Percentiles rank a stretch among this genome's conserved stretches.
These are phyloP conservation scores for Dendryphion nanum DNA, from an alignment of 2,329 filamentous ascomycete genomes.

Conservation along the genomic window DNA sequence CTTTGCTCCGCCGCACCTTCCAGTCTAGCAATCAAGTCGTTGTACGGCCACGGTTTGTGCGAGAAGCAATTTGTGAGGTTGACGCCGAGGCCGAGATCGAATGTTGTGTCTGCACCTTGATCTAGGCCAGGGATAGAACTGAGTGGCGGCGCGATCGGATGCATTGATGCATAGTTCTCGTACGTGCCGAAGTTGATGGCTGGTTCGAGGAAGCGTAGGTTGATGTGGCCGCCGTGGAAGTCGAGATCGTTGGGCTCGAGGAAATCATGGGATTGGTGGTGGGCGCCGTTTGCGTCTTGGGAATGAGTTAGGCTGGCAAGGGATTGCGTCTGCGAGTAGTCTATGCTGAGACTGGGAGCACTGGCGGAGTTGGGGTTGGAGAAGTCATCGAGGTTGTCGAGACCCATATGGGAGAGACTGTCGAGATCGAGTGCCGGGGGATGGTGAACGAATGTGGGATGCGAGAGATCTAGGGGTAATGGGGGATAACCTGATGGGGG, in stretches of 20 bases:
- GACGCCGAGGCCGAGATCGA: constrained; percentile 12
- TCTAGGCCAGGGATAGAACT: constrained; percentile 18
- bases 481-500: constrained; percentile 15
- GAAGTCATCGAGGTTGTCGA: constrained; percentile 20
- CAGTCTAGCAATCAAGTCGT: constrained; percentile 18
- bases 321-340: constrained; percentile 24
- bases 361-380: constrained; percentile 21
- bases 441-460: constrained; percentile 15
- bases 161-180: constrained; percentile 9
- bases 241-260: constrained; percentile 38
- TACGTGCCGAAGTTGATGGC: constrained; percentile 24
- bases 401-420: constrained; percentile 12
- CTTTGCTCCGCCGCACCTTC: constrained; percentile 21
- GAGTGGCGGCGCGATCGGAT: constrained; percentile 4
- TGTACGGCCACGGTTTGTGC: constrained; percentile 18
- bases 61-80: constrained; percentile 16
- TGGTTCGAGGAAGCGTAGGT: constrained; percentile 37
- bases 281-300: constrained; percentile 13
- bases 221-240: constrained; percentile 41
- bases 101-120: constrained; percentile 7
- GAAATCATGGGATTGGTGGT: constrained; percentile 9
- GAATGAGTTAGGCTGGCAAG: constrained; percentile 19
- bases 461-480: constrained; percentile 14
- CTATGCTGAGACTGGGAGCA: constrained; percentile 21
- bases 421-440: constrained; percentile 23